Evolutionary conservation across 148 eudicot species (phyloP).

Genomic region (Chenopodium formosanum): DNA sequence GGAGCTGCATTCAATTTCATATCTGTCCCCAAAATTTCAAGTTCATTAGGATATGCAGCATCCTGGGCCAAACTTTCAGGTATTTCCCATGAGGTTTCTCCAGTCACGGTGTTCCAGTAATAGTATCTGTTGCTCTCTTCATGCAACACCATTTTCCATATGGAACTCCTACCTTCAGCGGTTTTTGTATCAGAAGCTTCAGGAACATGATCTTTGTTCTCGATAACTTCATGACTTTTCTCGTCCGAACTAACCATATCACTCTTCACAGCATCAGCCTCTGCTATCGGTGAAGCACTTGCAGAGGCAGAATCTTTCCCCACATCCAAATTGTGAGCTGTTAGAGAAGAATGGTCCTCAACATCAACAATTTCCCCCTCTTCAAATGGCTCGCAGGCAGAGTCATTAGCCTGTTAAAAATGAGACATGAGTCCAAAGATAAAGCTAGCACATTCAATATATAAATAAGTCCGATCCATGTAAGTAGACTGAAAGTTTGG

Average conservation of each 20-base stretch:
- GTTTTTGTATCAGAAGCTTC: slow-evolving; percentile 36
- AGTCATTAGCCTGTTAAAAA: slow-evolving; percentile 38
- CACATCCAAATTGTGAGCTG: slow-evolving; percentile 28
- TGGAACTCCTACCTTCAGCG: slow-evolving; percentile 34
- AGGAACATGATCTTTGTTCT: slow-evolving; percentile 23
- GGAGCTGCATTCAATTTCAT: slow-evolving; percentile 26
- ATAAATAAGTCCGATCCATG: neutral
- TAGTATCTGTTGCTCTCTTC: slow-evolving; percentile 88
- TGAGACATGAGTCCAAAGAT: neutral
- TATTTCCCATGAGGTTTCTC: slow-evolving; percentile 93
- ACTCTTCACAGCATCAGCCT: slow-evolving; percentile 24
- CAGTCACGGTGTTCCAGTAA: slow-evolving; percentile 85
- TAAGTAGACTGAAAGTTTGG: neutral
- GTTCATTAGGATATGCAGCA: slow-evolving; percentile 33
- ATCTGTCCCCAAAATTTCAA: slow-evolving; percentile 37
- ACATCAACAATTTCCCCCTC: slow-evolving; percentile 31
- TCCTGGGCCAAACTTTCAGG: slow-evolving; percentile 61
- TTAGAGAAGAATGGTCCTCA: slow-evolving; percentile 31
- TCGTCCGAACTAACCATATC: slow-evolving; percentile 25
- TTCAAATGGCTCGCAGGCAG: slow-evolving; percentile 26
- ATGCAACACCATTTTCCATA: slow-evolving; percentile 92
- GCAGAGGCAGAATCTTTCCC: slow-evolving; percentile 31
- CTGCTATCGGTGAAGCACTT: slow-evolving; percentile 32
- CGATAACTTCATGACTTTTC: slow-evolving; percentile 24
- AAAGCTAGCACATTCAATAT: slow-evolving; percentile 15